Evolutionary conservation across 2,329 filamentous ascomycete species (phyloP).

Genomic region (Trichoderma aggressivum): DNA sequence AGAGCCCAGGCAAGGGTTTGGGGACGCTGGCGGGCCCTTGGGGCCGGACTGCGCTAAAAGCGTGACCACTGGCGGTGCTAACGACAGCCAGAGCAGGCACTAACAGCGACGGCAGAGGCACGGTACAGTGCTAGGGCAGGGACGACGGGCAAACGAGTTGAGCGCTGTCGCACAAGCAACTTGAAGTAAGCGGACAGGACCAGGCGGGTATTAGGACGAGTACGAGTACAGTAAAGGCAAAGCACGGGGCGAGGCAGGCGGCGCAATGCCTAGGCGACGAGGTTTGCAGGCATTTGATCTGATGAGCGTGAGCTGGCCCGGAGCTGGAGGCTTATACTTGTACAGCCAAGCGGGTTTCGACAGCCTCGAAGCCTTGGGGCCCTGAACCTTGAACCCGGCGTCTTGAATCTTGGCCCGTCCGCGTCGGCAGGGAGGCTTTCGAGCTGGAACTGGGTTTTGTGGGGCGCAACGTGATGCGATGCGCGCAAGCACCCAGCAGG

Average conservation of each 20-base stretch:
- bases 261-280: slow-evolving; percentile 2
- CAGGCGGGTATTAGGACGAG: not conserved
- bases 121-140: not conserved
- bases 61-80: slow-evolving; percentile 17
- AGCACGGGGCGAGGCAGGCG: not conserved
- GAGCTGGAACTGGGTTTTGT: slow-evolving; percentile 2
- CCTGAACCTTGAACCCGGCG: not conserved
- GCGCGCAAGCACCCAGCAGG: not conserved
- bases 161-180: not conserved
- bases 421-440: not conserved
- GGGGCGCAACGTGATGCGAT: slow-evolving; percentile 5
- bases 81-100: not conserved
- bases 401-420: not conserved
- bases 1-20: slow-evolving; percentile 11
- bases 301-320: not conserved
- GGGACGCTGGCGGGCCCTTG: slow-evolving; percentile 5
- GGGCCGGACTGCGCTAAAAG: slow-evolving; percentile 14
- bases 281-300: not conserved
- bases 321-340: not conserved
- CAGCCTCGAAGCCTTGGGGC: not conserved
- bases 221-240: too few relatives aligned
- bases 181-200: not conserved
- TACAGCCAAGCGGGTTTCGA: not conserved
- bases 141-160: not conserved
- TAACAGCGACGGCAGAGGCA: slow-evolving; percentile 8